Evolutionary conservation across 805 yeast genomes (phyloP), one percentile per base, ranked within the genome.

Genomic region (Wickerhamiella musiphila): DNA sequence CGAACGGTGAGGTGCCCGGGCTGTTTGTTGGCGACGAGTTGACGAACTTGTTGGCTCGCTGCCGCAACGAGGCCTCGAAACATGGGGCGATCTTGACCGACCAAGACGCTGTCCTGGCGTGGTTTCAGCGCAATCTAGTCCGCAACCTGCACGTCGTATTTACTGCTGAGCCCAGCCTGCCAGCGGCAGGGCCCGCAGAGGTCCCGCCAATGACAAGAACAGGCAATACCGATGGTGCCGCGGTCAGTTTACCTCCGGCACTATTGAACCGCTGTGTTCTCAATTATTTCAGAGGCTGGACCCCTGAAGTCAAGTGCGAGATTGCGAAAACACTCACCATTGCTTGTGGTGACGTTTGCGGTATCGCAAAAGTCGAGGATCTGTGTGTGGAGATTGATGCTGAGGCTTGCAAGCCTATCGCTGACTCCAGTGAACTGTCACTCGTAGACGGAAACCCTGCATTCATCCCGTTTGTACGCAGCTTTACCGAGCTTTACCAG

Each of bases 1-100:
- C 95, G 0, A 86, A 86, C 52, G 78, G 93, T 0, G 95, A 86
- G 46, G 65, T 83, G 23, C 94, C 94, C 1, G 94, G 93, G 4
- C 56, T 86, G 10, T 86, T 81, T 50, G 78, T 69, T 35, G 83
- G 73, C 0, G 92, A 79, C 7, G 84, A 78, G 6, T 64, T 58
- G 31, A 55, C 54, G 1, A 36, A 58, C 2, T 54, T 84, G 35
- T 56, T 78, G 58, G 52, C 51, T 2, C 42, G 65, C 2, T 72
- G 92, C 36, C 52, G 61, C 8, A 72, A 70, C 10, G 71, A 66
- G 29, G 63, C 78, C 0, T 62, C 64, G 23, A 49, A 65, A 3
- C 70, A 66, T 28, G 93, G 93, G 0, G 46, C 73, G 3, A 48
- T 71, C 13, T 53, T 79, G 14, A 86, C 75, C 40, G 56, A 36